Conservation (phyloP, 2,329 filamentous ascomycete genomes). For the Aspergillus hortae region DNA sequence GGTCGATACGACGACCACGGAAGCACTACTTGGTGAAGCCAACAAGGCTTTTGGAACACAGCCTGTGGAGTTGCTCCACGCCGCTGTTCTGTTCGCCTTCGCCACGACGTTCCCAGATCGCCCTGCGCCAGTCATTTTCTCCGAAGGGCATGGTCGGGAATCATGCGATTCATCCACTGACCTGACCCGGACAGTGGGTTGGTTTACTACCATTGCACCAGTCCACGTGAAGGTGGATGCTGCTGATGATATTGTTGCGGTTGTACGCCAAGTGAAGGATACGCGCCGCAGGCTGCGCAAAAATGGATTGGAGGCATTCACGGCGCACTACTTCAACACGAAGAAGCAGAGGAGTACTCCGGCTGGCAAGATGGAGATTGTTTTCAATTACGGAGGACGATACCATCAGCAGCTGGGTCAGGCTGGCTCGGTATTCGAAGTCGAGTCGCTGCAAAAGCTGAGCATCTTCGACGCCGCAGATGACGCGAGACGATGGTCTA, state of each 20-base stretch:
- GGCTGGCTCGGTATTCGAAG: too few species aligned
- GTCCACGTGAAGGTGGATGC: background rate
- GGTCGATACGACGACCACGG: background rate
- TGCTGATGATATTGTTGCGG: background rate
- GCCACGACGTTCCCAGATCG: conserved; percentile 7
- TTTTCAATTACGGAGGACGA: too few species aligned
- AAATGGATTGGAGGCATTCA: too few species aligned
- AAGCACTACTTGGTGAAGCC: background rate
- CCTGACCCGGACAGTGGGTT: conserved; percentile 6
- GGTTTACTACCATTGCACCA: conserved; percentile 9
- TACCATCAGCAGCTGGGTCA: too few species aligned
- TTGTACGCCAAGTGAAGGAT: conserved; percentile 3
- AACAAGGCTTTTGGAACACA: conserved; percentile 3
- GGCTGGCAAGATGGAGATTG: too few species aligned
- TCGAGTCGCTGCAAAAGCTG: too few species aligned
- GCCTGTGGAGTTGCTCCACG: conserved; percentile 8
- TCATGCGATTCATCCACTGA: conserved; percentile 6
- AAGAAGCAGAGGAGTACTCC: too few species aligned
- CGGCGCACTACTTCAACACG: too few species aligned
- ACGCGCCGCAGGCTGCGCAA: background rate
- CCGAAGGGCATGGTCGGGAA: conserved; percentile 15
- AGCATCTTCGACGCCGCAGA: too few species aligned
- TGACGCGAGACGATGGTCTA: too few species aligned
- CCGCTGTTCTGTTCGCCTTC: conserved; percentile 5
- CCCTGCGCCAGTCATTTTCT: conserved; percentile 9